Base-by-base conservation (phyloP, 768 basidiomycete genomes). In the Podaxis sp. region DNA sequence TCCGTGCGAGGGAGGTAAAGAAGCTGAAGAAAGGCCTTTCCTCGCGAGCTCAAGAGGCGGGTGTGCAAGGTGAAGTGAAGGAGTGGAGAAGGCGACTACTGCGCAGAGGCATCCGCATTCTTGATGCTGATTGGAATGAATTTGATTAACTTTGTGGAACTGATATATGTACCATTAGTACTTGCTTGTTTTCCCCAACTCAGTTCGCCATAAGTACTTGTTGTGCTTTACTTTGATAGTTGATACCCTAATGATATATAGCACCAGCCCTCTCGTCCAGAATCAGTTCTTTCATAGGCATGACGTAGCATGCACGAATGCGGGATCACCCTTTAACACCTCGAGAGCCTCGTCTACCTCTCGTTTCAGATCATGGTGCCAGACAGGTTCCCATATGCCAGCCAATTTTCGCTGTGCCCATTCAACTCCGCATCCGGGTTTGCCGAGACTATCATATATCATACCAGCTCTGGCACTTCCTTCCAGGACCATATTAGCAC, bases 11-110 rank as follows among this genome's bases (percentile, higher is more conserved):
- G 61, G 89, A 91, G 64, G 79, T 90, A 16, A 83, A 83, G 35
- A 93, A 91, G 90, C 71, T 93, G 37, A 74, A 86, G 57, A 80
- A 79, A 55, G 91, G 89, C 0, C 80, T 92, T 71, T 84, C 80
- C 6, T 73, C 72, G 0, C 77, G 80, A 61, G 91, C 91, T 25
- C 85, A 83, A 64, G 84, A 81, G 63, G 82, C 91, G 5, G 91
- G 91, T 6, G 81, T 91, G 13, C 91, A 92, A 72, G 91, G 90
- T 46, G 88, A 91, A 69, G 87, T 93, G 84, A 75, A 78, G 63
- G 82, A 85, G 59, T 93, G 91, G 91, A 79, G 79, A 62, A 78
- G 82, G 50, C 80, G 87, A 55, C 75, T 93, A 35, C 74, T 74
- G 10, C 76, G 84, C 58, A 76, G 81, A 66, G 77, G 82, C 1